Evolutionary conservation across 2,329 filamentous ascomycete species (phyloP).

Genomic region (Trichoderma koningiopsis): DNA sequence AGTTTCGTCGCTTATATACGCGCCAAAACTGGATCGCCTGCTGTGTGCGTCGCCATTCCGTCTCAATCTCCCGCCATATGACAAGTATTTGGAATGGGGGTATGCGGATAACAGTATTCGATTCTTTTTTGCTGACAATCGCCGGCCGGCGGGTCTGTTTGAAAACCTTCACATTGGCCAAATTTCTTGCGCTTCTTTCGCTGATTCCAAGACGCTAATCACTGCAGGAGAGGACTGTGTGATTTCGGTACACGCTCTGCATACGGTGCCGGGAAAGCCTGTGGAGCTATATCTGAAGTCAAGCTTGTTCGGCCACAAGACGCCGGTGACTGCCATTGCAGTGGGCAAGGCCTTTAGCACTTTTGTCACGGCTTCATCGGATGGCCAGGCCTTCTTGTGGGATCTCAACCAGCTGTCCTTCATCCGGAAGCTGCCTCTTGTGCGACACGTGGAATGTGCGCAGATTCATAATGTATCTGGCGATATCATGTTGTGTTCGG

Average conservation of each 20-base stretch:
- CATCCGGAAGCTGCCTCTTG: slow-evolving; percentile 69
- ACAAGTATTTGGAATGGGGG: slow-evolving; percentile 94
- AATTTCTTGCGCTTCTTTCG: slow-evolving; percentile 79
- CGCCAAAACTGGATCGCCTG: slow-evolving; percentile 77
- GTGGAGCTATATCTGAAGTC: slow-evolving; percentile 79
- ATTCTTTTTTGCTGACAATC: slow-evolving; percentile 83
- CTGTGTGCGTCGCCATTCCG: slow-evolving; percentile 82
- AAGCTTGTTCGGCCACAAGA: slow-evolving; percentile 87
- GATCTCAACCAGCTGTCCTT: slow-evolving; percentile 90
- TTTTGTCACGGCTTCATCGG: slow-evolving; percentile 77
- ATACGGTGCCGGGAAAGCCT: slow-evolving; percentile 62
- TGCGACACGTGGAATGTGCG: slow-evolving; percentile 68
- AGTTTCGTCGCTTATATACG: slow-evolving; percentile 77
- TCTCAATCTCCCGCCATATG: slow-evolving; percentile 86
- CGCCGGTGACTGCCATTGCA: slow-evolving; percentile 77
- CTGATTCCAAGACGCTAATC: slow-evolving; percentile 86
- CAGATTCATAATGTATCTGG: slow-evolving; percentile 88
- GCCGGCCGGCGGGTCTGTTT: slow-evolving; percentile 82
- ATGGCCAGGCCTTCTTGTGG: slow-evolving; percentile 87
- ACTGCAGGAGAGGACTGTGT: slow-evolving; percentile 93
- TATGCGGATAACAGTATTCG: slow-evolving; percentile 91
- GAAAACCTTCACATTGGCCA: slow-evolving; percentile 94
- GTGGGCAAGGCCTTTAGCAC: slow-evolving; percentile 87
- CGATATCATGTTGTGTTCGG: slow-evolving; percentile 82
- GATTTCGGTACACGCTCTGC: slow-evolving; percentile 78